Evolutionary conservation across 805 yeast species (phyloP).

Genomic region (Metschnikowia vanudenii): DNA sequence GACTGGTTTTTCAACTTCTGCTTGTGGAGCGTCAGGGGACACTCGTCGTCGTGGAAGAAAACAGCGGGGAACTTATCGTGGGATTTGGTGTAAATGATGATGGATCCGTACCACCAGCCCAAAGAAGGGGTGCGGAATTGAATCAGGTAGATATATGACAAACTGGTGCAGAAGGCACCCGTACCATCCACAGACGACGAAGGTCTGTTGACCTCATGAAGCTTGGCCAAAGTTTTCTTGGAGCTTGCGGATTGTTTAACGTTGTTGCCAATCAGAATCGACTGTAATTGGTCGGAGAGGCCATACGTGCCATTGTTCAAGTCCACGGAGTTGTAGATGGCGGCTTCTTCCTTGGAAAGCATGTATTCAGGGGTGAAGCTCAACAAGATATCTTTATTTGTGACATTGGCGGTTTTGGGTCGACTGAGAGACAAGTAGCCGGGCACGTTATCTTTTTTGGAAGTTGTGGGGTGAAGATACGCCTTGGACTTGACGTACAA

Average conservation of each 20-base stretch:
- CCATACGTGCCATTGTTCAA: conserved; percentile 28
- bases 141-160: conserved; percentile 66
- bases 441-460: conserved; percentile 70
- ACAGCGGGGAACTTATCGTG: conserved; percentile 74
- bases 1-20: conserved; percentile 57
- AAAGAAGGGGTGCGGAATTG: conserved; percentile 81
- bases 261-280: conserved; percentile 18
- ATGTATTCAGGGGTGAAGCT: conserved; percentile 67
- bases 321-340: conserved; percentile 51
- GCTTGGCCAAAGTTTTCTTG: neutral
- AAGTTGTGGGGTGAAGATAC: conserved; percentile 77
- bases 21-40: conserved; percentile 66
- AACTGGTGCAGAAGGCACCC: conserved; percentile 59
- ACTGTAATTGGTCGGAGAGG: conserved; percentile 19
- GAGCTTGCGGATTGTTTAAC: conserved; percentile 11
- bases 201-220: conserved; percentile 48
- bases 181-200: conserved; percentile 37
- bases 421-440: conserved; percentile 72
- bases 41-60: conserved; percentile 90
- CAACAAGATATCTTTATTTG: conserved; percentile 56
- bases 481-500: conserved; percentile 65
- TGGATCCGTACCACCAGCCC: conserved; percentile 92
- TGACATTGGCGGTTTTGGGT: conserved; percentile 41
- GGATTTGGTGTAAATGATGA: conserved; percentile 67
- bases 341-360: conserved; percentile 45